Conservation (phyloP, 768 basidiomycete species). For the Rhodotorula graminis region DNA sequence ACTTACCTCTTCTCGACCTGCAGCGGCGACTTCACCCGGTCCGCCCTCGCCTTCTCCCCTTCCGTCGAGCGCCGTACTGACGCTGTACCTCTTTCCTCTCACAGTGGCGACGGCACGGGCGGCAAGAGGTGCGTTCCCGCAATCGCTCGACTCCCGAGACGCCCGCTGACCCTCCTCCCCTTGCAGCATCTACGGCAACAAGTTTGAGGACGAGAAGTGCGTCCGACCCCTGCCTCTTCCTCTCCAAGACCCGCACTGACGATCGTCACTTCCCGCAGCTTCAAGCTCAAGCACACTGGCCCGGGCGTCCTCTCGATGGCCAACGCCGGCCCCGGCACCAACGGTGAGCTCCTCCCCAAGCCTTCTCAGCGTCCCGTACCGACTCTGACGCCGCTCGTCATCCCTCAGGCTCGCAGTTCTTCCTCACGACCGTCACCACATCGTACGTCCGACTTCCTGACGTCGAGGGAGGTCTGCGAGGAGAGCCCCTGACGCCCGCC, state of each 20-base stretch:
- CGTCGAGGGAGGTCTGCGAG: neutral
- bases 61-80: no score
- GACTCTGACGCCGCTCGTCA: slow-evolving; percentile 54
- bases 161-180: slow-evolving; percentile 50
- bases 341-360: slow-evolving; percentile 58
- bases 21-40: slow-evolving; percentile 85
- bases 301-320: slow-evolving; percentile 83
- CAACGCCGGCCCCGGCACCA: slow-evolving; percentile 51
- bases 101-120: slow-evolving; percentile 68
- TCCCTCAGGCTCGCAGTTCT: slow-evolving; percentile 55
- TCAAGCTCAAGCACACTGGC: slow-evolving; percentile 89
- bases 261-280: slow-evolving; percentile 44
- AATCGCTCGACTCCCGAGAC: slow-evolving; percentile 40
- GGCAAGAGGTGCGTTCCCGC: slow-evolving; percentile 55
- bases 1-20: neutral
- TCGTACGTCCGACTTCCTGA: slow-evolving; percentile 7
- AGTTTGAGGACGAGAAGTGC: slow-evolving; percentile 83
- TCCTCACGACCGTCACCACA: slow-evolving; percentile 36
- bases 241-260: slow-evolving; percentile 37
- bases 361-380: no score
- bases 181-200: slow-evolving; percentile 59
- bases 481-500: neutral
- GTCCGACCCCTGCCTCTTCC: neutral
- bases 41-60: slow-evolving; percentile 59
- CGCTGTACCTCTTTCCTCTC: neutral